Base-by-base conservation (phyloP, 1,284 basidiomycete genomes). In the Rhodotorula sp. region DNA sequence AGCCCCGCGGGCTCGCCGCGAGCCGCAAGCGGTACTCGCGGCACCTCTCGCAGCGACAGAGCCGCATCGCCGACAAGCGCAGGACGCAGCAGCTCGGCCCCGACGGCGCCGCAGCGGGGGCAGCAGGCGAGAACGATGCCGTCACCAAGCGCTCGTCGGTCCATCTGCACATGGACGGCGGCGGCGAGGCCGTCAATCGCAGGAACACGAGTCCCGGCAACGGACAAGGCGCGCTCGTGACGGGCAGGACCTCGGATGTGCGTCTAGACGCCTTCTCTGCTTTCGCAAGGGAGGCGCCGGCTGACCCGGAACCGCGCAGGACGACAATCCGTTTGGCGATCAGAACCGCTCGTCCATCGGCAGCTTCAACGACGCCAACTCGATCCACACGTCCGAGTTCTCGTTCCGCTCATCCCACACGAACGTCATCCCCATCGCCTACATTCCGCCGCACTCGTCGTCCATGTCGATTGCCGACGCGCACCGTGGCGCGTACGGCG, bases 381-480 rank as follows among this genome's bases (percentile, higher is more conserved):
- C 74, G 52, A 60, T 72, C 0, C 74, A 71, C 63, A 68, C 68
- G 27, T 77, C 75, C 14, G 73, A 77, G 46, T 75, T 70, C 64
- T 75, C 77, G 3, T 79, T 78, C 71, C 74, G 78, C 64, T 79
- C 78, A 23, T 79, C 78, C 1, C 77, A 74, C 58, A 79, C 78
- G 50, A 78, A 77, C 68, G 77, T 78, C 53, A 79, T 79, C 57
- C 78, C 78, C 13, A 79, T 78, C 67, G 78, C 78, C 58, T 79
- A 79, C 70, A 78, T 79, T 45, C 78, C 78, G 16, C 77, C 78
- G 3, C 78, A 79, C 62, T 74, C 77, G 10, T 72, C 71, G 34
- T 77, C 77, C 27, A 56, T 77, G 14, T 72, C 77, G 7, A 64
- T 77, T 60, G 74, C 72, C 12, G 78, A 79, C 61, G 73, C 67